Percentiles rank a stretch among this genome's conserved stretches.
Conservation (phyloP, 352 stramenopile genomes). For the Globisporangium takayamanum region DNA sequence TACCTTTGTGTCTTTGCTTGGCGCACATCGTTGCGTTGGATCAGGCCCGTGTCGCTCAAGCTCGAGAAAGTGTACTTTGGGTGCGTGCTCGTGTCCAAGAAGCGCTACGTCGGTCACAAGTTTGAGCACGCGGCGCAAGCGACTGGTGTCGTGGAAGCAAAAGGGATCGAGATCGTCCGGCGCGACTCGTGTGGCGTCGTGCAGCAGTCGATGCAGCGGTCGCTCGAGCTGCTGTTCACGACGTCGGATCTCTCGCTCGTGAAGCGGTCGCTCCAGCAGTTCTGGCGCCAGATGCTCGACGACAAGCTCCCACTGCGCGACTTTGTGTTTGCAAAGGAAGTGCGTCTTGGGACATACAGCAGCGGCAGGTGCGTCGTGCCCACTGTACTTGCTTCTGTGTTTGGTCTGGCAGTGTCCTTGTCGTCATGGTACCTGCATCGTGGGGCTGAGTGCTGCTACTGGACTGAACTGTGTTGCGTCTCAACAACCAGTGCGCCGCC, state of each 20-base stretch:
- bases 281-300: conserved; percentile 66
- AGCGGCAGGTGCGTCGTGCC: conserved; percentile 27
- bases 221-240: conserved; percentile 57
- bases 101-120: conserved; percentile 89
- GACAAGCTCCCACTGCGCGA: conserved; percentile 57
- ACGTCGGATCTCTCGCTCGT: conserved; percentile 67
- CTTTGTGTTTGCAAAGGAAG: conserved; percentile 85
- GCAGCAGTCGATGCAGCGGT: conserved; percentile 57
- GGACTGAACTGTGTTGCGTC: not conserved
- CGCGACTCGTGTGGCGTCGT: conserved; percentile 91
- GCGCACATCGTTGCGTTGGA: not conserved
- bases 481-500: conserved; percentile 43
- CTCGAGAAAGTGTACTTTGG: conserved; percentile 92
- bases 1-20: not conserved
- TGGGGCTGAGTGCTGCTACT: not conserved
- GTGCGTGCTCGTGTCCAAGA: conserved; percentile 92
- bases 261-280: conserved; percentile 52
- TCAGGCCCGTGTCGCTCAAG: conserved; percentile 73
- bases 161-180: conserved; percentile 91
- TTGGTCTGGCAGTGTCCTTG: not conserved
- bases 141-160: conserved; percentile 72
- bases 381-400: not conserved
- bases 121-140: conserved; percentile 61
- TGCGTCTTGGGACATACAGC: conserved; percentile 79
- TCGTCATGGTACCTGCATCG: too few relatives aligned